phyloP scores from a whole-genome alignment of 108 stramenopile genomes.

The Skeletonema marinoi region DNA sequence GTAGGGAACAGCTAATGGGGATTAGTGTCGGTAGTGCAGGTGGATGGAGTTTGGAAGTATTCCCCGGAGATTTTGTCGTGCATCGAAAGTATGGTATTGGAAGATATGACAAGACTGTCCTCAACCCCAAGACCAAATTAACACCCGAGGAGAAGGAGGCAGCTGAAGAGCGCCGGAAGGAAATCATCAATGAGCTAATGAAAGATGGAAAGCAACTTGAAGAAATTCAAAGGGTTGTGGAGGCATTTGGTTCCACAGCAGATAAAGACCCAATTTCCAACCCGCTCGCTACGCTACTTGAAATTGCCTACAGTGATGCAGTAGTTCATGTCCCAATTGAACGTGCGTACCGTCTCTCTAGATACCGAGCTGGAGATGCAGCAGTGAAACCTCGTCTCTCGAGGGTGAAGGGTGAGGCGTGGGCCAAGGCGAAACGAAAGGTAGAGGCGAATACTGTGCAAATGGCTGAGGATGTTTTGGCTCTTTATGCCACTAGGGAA shows the following conservation, averaged over 20 bases:
- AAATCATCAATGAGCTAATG: conserved; percentile 60
- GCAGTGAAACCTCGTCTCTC: conserved; percentile 74
- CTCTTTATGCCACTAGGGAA: conserved; percentile 79
- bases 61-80: conserved; percentile 87
- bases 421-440: conserved; percentile 74
- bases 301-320: conserved; percentile 75
- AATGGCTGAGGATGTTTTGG: conserved; percentile 81
- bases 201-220: conserved; percentile 39
- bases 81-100: conserved; percentile 87
- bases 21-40: conserved; percentile 78
- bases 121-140: conserved; percentile 65
- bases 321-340: conserved; percentile 86
- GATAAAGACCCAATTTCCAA: conserved; percentile 79
- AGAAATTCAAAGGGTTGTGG: conserved; percentile 59
- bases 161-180: conserved; percentile 52
- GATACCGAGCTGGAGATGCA: conserved; percentile 80
- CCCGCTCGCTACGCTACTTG: conserved; percentile 71
- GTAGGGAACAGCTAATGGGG: conserved; percentile 64
- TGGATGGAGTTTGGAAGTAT: conserved; percentile 81
- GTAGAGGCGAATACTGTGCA: conserved; percentile 80
- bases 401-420: conserved; percentile 72
- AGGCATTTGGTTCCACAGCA: conserved; percentile 69
- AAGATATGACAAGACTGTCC: conserved; percentile 69
- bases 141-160: conserved; percentile 58
- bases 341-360: conserved; percentile 76